phyloP scores from a whole-genome alignment of 768 basidiomycete species.

The Russula vinacea region DNA sequence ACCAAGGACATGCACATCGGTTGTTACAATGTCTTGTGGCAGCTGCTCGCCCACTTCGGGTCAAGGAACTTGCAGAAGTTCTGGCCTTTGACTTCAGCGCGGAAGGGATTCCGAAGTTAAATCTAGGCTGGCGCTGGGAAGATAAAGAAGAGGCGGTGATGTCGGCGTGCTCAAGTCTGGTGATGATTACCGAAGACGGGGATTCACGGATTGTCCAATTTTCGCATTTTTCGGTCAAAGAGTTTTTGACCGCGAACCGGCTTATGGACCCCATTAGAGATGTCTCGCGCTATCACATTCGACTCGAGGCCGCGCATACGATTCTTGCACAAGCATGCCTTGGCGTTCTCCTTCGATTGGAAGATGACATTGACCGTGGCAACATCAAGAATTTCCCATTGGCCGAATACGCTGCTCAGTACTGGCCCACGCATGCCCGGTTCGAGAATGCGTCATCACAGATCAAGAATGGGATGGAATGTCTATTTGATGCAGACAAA shows the following conservation, averaged over 20 bases:
- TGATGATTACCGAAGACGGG: not conserved
- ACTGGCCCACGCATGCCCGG: not conserved
- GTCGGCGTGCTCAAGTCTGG: slow-evolving; percentile 4
- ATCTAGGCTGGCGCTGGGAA: not conserved
- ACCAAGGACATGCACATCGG: not conserved
- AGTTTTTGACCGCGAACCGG: not conserved
- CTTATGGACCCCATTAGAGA: not conserved
- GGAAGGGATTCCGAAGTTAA: not conserved
- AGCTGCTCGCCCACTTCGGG: slow-evolving; percentile 7
- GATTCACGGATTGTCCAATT: slow-evolving; percentile 1
- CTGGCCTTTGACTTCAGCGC: not conserved
- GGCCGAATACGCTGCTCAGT: not conserved
- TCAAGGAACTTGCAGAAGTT: slow-evolving; percentile 9
- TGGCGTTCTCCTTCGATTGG: not conserved
- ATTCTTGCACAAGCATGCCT: slow-evolving; percentile 3
- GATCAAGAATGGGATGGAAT: slow-evolving; percentile 2
- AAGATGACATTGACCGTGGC: not conserved
- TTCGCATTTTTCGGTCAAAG: slow-evolving; percentile 7
- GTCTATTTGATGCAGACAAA: not conserved
- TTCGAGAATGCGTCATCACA: not conserved
- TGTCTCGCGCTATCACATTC: not conserved
- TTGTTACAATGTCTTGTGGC: slow-evolving; percentile 7
- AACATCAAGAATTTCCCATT: not conserved
- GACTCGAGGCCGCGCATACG: not conserved
- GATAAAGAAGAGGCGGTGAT: not conserved